phyloP scores from a whole-genome alignment of 208 protist species.

The Wallacemonas collosoma region DNA sequence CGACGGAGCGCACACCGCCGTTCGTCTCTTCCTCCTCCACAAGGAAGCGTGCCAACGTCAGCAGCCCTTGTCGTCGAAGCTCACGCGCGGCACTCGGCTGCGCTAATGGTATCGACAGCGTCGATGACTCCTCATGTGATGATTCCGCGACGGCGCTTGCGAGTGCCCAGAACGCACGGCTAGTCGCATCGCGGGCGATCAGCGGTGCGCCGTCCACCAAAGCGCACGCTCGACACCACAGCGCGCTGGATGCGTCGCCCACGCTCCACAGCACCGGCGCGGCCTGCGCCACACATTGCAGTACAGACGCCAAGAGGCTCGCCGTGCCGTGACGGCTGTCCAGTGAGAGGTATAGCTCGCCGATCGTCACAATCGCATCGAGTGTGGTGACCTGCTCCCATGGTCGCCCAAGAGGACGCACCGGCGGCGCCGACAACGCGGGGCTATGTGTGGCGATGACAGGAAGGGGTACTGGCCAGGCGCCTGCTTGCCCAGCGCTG shows the following conservation, averaged over 20 bases:
- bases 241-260: not conserved
- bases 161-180: conserved; percentile 8
- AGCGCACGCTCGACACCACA: conserved; percentile 44
- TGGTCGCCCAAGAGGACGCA: not conserved
- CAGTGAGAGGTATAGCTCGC: conserved; percentile 28
- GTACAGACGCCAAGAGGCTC: conserved; percentile 40
- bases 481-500: too few relatives aligned
- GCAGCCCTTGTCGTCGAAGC: not conserved
- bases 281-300: conserved; percentile 40
- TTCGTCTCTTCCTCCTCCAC: not conserved
- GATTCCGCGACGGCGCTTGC: not conserved
- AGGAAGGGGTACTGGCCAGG: too few relatives aligned
- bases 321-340: conserved; percentile 33
- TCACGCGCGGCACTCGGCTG: too few relatives aligned
- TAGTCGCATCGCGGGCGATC: conserved; percentile 15
- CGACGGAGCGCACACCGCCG: not conserved
- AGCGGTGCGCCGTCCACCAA: conserved; percentile 37
- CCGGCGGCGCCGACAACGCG: too few relatives aligned
- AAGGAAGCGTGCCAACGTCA: not conserved
- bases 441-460: too few relatives aligned
- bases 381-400: not conserved
- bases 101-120: too few relatives aligned
- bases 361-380: conserved; percentile 24
- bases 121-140: not conserved
- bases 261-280: conserved; percentile 22